These are phyloP conservation scores for Myxozyma neglecta DNA, from an alignment of 805 yeast species.

Conservation along the genomic window DNA sequence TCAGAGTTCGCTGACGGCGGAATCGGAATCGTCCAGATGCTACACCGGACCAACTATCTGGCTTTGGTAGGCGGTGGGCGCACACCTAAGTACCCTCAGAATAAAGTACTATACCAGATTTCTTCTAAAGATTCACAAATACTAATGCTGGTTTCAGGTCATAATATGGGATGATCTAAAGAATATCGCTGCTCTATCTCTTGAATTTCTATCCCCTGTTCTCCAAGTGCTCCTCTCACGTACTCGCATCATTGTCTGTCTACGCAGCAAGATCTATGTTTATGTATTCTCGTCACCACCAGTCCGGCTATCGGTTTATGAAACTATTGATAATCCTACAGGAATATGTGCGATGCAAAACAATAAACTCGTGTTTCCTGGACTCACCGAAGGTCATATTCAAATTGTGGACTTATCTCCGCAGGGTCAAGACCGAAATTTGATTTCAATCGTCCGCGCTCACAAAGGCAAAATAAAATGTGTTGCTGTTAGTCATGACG, in stretches of 20 bases:
- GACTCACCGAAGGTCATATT: slow-evolving; percentile 70
- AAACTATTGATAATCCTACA: slow-evolving; percentile 60
- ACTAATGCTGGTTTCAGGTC: slow-evolving; percentile 40
- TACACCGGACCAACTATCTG: slow-evolving; percentile 85
- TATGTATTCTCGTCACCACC: slow-evolving; percentile 85
- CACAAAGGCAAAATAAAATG: slow-evolving; percentile 68
- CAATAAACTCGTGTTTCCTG: slow-evolving; percentile 74
- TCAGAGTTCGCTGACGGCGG: slow-evolving; percentile 52
- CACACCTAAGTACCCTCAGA: slow-evolving; percentile 72
- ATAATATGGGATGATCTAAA: slow-evolving; percentile 91
- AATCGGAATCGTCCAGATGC: slow-evolving; percentile 75
- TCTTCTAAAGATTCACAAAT: background rate
- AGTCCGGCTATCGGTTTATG: slow-evolving; percentile 58
- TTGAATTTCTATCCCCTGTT: slow-evolving; percentile 77
- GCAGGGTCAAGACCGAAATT: slow-evolving; percentile 59
- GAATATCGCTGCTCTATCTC: slow-evolving; percentile 64
- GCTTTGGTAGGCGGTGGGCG: slow-evolving; percentile 90
- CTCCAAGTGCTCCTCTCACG: slow-evolving; percentile 73
- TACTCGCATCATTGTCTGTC: slow-evolving; percentile 69
- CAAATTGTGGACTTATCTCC: slow-evolving; percentile 76
- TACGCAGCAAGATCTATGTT: slow-evolving; percentile 65
- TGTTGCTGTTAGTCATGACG: slow-evolving; percentile 61
- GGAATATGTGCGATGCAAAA: slow-evolving; percentile 61
- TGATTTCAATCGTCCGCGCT: slow-evolving; percentile 71
- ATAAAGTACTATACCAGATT: slow-evolving; percentile 46